Evolutionary conservation across 2,329 filamentous ascomycete genomes (phyloP).

Genomic region (Anisogramma anomala): DNA sequence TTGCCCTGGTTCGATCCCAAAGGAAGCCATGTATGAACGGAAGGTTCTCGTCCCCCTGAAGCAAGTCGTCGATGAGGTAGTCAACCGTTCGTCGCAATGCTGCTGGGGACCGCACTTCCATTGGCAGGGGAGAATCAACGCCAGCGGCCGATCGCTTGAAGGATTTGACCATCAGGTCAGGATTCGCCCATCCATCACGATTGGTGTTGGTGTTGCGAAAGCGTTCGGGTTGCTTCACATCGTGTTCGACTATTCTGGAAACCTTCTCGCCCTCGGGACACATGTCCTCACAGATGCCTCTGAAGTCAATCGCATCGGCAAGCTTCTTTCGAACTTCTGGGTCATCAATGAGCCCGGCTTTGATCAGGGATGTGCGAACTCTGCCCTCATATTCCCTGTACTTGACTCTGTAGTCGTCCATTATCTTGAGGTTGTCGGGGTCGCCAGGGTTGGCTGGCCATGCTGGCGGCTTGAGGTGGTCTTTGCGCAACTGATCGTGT

Average conservation of each 20-base stretch:
- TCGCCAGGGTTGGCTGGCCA: constrained; percentile 47
- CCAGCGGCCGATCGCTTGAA: constrained; percentile 57
- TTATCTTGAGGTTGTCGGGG: constrained; percentile 35
- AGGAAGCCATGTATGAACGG: constrained; percentile 49
- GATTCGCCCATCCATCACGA: constrained; percentile 33
- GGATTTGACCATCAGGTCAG: constrained; percentile 52
- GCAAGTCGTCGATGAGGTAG: constrained; percentile 50
- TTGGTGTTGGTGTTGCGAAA: constrained; percentile 28
- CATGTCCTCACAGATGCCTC: constrained; percentile 59
- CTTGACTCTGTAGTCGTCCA: constrained; percentile 43
- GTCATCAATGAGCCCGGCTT: constrained; percentile 51
- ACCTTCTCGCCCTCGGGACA: constrained; percentile 57
- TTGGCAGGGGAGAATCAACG: constrained; percentile 54
- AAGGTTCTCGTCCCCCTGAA: constrained; percentile 44
- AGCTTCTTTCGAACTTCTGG: constrained; percentile 51
- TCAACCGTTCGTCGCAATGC: constrained; percentile 49
- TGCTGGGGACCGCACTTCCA: constrained; percentile 52
- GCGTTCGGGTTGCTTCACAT: constrained; percentile 47
- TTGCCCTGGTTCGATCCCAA: constrained; percentile 57
- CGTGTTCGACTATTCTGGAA: constrained; percentile 48
- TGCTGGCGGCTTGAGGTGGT: constrained; percentile 40
- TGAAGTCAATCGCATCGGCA: constrained; percentile 53
- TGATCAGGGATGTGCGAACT: constrained; percentile 46
- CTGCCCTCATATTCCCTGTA: constrained; percentile 47
- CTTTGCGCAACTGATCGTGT: constrained; percentile 39